A percentile compares a stretch with the other conserved stretches of the same genome.
Evolutionary conservation across 1,284 basidiomycete species (phyloP).

Genomic region (Ustilago nuda): DNA sequence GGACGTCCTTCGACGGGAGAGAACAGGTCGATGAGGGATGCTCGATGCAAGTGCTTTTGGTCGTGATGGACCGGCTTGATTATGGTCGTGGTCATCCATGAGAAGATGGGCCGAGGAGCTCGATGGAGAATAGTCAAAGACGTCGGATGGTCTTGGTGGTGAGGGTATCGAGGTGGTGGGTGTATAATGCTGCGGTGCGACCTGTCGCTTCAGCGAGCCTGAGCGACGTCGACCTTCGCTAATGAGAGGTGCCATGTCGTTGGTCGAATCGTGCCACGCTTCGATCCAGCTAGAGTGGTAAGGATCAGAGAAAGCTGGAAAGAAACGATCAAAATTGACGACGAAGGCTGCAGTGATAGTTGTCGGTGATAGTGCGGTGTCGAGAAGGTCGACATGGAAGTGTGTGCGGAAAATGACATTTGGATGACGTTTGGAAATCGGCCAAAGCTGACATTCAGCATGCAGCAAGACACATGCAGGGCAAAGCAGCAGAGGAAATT

Average conservation of each 20-base stretch:
- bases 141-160: slow-evolving; percentile 18
- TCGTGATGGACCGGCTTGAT: slow-evolving; percentile 20
- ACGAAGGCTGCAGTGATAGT: slow-evolving; percentile 2
- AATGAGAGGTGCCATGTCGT: slow-evolving; percentile 6
- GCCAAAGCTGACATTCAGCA: slow-evolving; percentile 13
- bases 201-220: slow-evolving; percentile 15
- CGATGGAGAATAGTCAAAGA: slow-evolving; percentile 9
- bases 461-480: background rate
- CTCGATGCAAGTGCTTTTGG: background rate
- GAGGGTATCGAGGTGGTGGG: slow-evolving; percentile 26
- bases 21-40: slow-evolving; percentile 36
- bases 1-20: slow-evolving; percentile 35
- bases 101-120: slow-evolving; percentile 12
- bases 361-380: background rate
- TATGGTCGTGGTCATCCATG: slow-evolving; percentile 1
- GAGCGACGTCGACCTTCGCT: slow-evolving; percentile 16
- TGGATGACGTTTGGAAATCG: background rate
- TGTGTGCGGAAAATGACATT: slow-evolving; percentile 31
- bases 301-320: background rate
- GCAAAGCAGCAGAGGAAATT: background rate
- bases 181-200: slow-evolving; percentile 13
- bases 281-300: background rate
- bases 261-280: background rate
- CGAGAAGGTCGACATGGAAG: background rate
- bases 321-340: background rate